phyloP scores from a whole-genome alignment of 176 grass and related monocot species.

The Paspalum vaginatum region DNA sequence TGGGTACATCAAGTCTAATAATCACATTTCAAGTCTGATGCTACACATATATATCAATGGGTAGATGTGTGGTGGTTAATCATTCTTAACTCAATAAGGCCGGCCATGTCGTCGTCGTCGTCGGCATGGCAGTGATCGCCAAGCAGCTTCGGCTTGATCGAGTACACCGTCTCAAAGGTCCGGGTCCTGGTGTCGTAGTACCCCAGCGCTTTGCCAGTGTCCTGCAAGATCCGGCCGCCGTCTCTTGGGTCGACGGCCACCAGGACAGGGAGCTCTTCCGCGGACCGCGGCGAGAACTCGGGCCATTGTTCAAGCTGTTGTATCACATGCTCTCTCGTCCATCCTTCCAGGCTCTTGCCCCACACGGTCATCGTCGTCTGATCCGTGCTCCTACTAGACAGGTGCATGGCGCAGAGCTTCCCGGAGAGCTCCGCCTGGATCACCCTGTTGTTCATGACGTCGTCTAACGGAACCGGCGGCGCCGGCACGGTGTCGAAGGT shows the following conservation, averaged over 20 bases:
- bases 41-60: too few relatives aligned
- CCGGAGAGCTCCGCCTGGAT: not conserved
- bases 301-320: not conserved
- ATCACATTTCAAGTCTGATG: too few relatives aligned
- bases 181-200: not conserved
- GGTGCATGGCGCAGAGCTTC: not conserved
- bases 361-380: not conserved
- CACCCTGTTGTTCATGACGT: not conserved
- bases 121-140: not conserved
- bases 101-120: too few relatives aligned
- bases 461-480: not conserved
- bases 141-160: not conserved
- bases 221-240: not conserved
- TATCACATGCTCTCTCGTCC: not conserved
- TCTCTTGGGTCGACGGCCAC: not conserved
- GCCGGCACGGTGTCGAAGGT: too few relatives aligned
- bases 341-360: not conserved
- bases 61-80: too few relatives aligned
- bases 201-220: not conserved
- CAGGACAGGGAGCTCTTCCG: not conserved
- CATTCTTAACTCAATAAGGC: too few relatives aligned
- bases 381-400: too few relatives aligned
- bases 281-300: not conserved
- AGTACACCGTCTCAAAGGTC: conserved; percentile 8
- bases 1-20: too few relatives aligned